Evolutionary conservation across 495 filamentous ascomycete genomes (phyloP), one percentile per base, ranked within the genome.

Genomic region (Aspergillus cavernicola): DNA sequence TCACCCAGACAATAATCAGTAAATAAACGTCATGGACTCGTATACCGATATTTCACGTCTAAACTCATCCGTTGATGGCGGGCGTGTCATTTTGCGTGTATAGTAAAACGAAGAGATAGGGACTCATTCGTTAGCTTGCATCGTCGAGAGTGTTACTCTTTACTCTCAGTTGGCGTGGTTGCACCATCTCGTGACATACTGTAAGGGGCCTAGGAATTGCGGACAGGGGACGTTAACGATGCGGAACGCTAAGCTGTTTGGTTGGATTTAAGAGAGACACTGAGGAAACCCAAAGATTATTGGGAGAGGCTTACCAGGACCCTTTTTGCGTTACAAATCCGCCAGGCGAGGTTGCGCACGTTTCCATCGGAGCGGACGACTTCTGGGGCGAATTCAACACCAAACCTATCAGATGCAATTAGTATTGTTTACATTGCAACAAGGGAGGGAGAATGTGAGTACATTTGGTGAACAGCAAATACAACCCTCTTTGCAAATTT

Each of bases 391-490:
- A 98, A 86, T 67, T 98, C 95, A 53, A 98, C 85, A 48, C 93
- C 95, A 64, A 98, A 98, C 80, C 82, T 80, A 52, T 26, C n/a
- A 18, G 10, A 24, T n/a, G n/a, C n/a, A 13, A 4, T 20, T n/a
- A 49, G 18, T n/a, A 35, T 28, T 13, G 18, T 9, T 12, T 16
- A 35, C 11, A 3, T 33, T n/a, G n/a, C n/a, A n/a, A n/a, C 7
- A 18, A 6, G 16, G 7, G 2, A 28, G 18, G 12, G 13, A 33
- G 18, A 24, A 39, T 28, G 28, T 19, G 64, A 75, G 66, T 41
- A 84, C 92, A 96, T 97, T 69, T 95, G 89, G 50, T 87, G 87
- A 32, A 97, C 88, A 9, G 95, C 93, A 72, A 92, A 97, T 0
- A 97, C 90, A 26, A 97, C 83, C 33, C 93, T 70, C 65, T 84